Conservation (phyloP, 1,139 yeast species). For the Lodderomyces beijingensis region DNA sequence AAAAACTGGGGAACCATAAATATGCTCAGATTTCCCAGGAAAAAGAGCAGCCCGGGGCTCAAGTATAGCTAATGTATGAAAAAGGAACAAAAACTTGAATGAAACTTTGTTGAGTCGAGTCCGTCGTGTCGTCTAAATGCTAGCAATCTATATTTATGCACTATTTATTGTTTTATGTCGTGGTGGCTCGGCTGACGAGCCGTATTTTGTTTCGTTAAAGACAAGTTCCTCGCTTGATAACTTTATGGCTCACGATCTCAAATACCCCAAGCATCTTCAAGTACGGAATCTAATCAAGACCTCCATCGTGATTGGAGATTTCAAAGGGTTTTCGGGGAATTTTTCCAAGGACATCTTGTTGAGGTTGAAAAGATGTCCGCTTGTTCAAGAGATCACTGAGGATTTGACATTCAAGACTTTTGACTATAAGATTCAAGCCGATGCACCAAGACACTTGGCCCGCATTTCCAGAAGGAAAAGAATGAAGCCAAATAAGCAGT, state of each 20-base stretch:
- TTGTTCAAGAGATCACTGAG: slow-evolving; percentile 56
- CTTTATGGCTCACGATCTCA: slow-evolving; percentile 35
- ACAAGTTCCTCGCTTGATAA: slow-evolving; percentile 31
- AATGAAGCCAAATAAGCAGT: slow-evolving; percentile 18
- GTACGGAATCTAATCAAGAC: slow-evolving; percentile 42
- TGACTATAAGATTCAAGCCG: slow-evolving; percentile 26
- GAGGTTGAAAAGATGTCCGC: slow-evolving; percentile 43
- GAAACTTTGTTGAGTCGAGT: too few species aligned
- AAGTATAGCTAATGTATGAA: too few species aligned
- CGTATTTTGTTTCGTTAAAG: slow-evolving; percentile 25
- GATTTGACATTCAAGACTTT: slow-evolving; percentile 52
- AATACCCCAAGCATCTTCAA: slow-evolving; percentile 27
- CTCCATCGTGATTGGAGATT: slow-evolving; percentile 54
- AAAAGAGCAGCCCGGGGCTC: too few species aligned
- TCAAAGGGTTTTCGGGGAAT: slow-evolving; percentile 61
- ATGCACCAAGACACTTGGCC: slow-evolving; percentile 69
- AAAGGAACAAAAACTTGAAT: too few species aligned
- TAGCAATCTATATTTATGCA: too few species aligned
- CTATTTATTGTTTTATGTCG: too few species aligned
- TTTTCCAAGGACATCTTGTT: slow-evolving; percentile 47
- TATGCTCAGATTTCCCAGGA: too few species aligned
- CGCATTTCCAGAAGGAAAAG: slow-evolving; percentile 51
- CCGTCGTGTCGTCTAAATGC: too few species aligned
- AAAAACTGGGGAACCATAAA: too few species aligned
- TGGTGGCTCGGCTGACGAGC: too few species aligned